Conservation (phyloP, 1,284 basidiomycete genomes). For the Ceratobasidium sp. region DNA sequence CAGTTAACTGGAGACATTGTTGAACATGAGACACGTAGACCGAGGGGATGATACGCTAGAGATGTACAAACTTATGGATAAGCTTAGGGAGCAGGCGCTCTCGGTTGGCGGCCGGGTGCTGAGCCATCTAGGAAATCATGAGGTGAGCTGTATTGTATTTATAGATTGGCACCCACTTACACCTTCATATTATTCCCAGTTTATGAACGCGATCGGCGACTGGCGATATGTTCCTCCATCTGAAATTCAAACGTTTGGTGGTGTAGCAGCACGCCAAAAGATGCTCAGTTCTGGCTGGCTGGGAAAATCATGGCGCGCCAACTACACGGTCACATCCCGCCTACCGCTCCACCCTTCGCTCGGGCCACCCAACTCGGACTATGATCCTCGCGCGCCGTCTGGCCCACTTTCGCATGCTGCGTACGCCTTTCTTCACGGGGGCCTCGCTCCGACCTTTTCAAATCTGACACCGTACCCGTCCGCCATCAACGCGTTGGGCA, state of each 20-base stretch:
- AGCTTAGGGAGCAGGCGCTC: slow-evolving; percentile 76
- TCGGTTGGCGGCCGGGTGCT: slow-evolving; percentile 74
- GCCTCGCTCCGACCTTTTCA: slow-evolving; percentile 75
- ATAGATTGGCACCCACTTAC: not conserved
- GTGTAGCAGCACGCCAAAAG: slow-evolving; percentile 70
- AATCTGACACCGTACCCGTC: slow-evolving; percentile 80
- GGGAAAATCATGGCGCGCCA: slow-evolving; percentile 81
- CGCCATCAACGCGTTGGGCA: slow-evolving; percentile 76
- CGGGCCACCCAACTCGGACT: slow-evolving; percentile 74
- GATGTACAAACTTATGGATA: slow-evolving; percentile 82
- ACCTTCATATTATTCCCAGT: slow-evolving; percentile 45
- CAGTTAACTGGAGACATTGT: not conserved
- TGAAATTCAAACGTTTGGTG: slow-evolving; percentile 82
- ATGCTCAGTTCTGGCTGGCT: slow-evolving; percentile 78
- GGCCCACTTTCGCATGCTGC: slow-evolving; percentile 73
- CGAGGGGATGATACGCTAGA: slow-evolving; percentile 88
- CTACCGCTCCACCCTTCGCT: slow-evolving; percentile 77
- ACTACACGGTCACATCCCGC: slow-evolving; percentile 84
- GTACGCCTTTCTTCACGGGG: slow-evolving; percentile 87
- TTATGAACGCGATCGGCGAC: slow-evolving; percentile 84
- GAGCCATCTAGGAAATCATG: slow-evolving; percentile 87
- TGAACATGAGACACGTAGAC: slow-evolving; percentile 33
- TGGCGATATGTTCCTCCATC: slow-evolving; percentile 79
- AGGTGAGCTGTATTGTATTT: slow-evolving; percentile 55
- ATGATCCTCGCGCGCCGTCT: slow-evolving; percentile 54